Evolutionary conservation across 441 rosid species (phyloP), one percentile per base, ranked within the genome.

Genomic region (Macaranga tanarius): DNA sequence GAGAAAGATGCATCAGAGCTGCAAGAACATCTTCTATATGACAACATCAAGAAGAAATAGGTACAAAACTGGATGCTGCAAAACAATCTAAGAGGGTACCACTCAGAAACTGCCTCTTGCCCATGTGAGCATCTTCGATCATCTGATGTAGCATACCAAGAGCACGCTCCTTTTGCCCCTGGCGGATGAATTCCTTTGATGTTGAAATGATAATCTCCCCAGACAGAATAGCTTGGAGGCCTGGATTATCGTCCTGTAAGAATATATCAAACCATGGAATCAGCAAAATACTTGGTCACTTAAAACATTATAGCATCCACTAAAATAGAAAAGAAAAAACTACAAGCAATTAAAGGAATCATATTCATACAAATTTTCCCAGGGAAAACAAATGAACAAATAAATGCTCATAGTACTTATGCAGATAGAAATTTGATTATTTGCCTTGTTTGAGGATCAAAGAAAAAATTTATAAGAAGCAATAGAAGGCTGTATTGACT

Each of bases 101-200:
- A 77, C 99, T 96, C 75, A 96, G 80, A 86, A 96, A 96, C 83
- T 96, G 99, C 40, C 99, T 83, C 87, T 93, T 95, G 85, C 98
- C 95, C 91, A 51, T 88, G 76, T 95, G 96, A 80, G 99, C 99
- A 87, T 93, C 99, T 84, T 93, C 92, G 83, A 95, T 90, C 97
- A 96, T 96, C 87, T 93, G 97, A 79, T 93, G 92, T 56, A 96
- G 89, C 89, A 90, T 84, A 69, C 86, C 94, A 84, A 96, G 95
- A 75, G 97, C 89, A 71, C 97, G 97, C 81, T 96, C 96, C 79
- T 84, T 88, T 82, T 93, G 97, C 65, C 93, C 98, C 67, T 80
- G 97, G 73, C 90, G 87, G 67, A 82, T 92, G 79, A 91, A 84
- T 78, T 96, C 97, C 75, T 81, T 88, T 47, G 86, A 81, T 61